Percentiles rank a stretch among this genome's conserved stretches.
Evolutionary conservation across 441 rosid species (phyloP).

Genomic region (Adansonia rubrostipa): DNA sequence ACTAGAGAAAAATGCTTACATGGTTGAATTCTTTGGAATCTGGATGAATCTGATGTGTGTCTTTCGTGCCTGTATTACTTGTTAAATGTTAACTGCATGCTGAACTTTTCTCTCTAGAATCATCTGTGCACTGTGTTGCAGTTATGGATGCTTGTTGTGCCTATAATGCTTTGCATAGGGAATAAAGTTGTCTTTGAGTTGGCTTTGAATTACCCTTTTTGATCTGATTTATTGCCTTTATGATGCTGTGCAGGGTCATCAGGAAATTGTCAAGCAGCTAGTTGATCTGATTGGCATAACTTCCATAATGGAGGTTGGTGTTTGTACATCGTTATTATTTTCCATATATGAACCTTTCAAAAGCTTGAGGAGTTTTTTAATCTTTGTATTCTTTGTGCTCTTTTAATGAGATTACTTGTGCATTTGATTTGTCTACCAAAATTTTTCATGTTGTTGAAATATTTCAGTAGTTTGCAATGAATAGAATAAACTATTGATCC

Average conservation of each 20-base stretch:
- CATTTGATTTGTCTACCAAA: background rate
- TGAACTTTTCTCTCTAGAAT: background rate
- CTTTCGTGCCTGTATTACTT: background rate
- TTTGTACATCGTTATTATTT: conserved; percentile 29
- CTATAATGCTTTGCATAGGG: background rate
- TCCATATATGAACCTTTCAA: conserved; percentile 15
- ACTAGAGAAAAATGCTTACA: background rate
- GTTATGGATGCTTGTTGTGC: conserved; percentile 3
- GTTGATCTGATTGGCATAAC: conserved; percentile 93
- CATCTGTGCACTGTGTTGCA: background rate
- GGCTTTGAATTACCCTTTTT: background rate
- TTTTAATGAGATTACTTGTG: background rate
- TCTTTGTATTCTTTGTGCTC: background rate
- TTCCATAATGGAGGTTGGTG: conserved; percentile 91
- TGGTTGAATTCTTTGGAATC: conserved; percentile 2
- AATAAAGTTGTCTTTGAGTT: conserved; percentile 15
- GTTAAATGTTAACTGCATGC: background rate
- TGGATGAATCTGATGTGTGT: background rate
- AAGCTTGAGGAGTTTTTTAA: background rate
- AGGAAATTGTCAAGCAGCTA: conserved; percentile 64
- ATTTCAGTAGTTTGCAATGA: background rate
- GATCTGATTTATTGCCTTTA: conserved; percentile 26
- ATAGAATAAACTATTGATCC: background rate
- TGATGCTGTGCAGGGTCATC: conserved; percentile 65
- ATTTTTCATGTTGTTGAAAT: background rate